A percentile compares a stretch with the other conserved stretches of the same genome.
Conservation (phyloP, 129 eudicot species). For the Artemisia annua region DNA sequence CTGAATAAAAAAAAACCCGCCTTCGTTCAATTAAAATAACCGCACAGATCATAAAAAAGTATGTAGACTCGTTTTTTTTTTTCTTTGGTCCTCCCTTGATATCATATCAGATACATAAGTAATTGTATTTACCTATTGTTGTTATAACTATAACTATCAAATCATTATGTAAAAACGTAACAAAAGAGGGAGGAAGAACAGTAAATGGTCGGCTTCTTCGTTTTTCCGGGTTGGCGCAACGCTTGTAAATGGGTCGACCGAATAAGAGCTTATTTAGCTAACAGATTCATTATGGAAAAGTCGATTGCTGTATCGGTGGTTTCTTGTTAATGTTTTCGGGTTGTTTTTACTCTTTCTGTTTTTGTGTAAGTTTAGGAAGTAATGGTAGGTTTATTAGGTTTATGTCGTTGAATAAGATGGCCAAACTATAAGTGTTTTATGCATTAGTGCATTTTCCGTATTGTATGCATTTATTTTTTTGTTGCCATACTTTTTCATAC, state of each 20-base stretch:
- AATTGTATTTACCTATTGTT: constrained; percentile 23
- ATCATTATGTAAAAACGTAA: constrained; percentile 24
- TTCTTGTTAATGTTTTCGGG: constrained; percentile 21
- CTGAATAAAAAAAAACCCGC: constrained; percentile 27
- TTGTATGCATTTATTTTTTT: constrained; percentile 1
- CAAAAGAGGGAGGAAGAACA: constrained; percentile 30
- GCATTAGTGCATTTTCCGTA: neutral
- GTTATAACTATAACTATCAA: constrained; percentile 24
- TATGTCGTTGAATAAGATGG: constrained; percentile 40
- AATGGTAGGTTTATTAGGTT: constrained; percentile 22
- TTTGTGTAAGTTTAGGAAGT: constrained; percentile 22
- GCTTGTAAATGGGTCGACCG: constrained; percentile 42
- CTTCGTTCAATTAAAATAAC: neutral
- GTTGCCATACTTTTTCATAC: constrained; percentile 10
- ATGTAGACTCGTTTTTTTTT: constrained; percentile 13
- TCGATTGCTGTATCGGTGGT: constrained; percentile 3
- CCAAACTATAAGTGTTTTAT: constrained; percentile 27
- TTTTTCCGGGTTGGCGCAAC: constrained; percentile 30
- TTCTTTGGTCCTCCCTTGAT: constrained; percentile 19
- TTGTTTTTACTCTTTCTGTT: neutral
- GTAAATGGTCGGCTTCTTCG: constrained; percentile 15
- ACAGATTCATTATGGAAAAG: constrained; percentile 19
- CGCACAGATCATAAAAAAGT: constrained; percentile 19
- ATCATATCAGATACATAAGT: constrained; percentile 19
- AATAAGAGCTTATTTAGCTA: constrained; percentile 35